Evolutionary conservation across 805 yeast genomes (phyloP), one percentile per base, ranked within the genome.

Genomic region (Myxozyma neglecta): DNA sequence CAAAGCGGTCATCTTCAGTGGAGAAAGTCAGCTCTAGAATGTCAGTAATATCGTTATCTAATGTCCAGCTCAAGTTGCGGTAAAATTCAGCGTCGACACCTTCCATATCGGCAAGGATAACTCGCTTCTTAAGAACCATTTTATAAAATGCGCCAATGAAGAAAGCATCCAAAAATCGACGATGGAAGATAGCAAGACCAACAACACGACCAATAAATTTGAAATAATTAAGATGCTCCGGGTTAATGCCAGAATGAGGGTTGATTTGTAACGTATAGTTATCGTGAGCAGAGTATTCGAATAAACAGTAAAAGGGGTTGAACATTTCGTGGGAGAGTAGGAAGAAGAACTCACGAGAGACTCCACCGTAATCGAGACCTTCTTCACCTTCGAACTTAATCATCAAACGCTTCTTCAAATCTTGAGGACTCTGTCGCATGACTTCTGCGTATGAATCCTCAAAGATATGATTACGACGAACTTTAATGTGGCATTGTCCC

Each of bases 361-460:
- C 98, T 74, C 99, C 99, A 82, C 99, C 99, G 74, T 94, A 94
- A 80, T 94, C 99, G 71, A 94, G 83, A 76, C 99, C 99, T 80
- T 94, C 99, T 79, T 94, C 99, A 64, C 99, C 99, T 70, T 94
- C 99, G 72, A 94, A 94, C 75, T 93, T 91, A 76, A 94, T 94
- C 99, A 94, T 94, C 66, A 94, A 80, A 74, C 99, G 83, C 81
- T 94, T 94, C 83, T 94, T 96, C 78, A 94, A 83, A 74, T 94
- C 99, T 76, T 92, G 97, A 18, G 99, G 98, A 1, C 97, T 87
- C 79, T 94, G 99, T 76, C 99, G 87, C 99, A 94, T 94, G 59
- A 94, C 86, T 75, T 94, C 99, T 76, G 96, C 97, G 76, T 92
- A 94, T 40, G 97, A 90, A 77, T 94, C 99, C 77, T 94, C 99